Conservation (phyloP, 1,284 basidiomycete species). For the Nidula niveotomentosa region DNA sequence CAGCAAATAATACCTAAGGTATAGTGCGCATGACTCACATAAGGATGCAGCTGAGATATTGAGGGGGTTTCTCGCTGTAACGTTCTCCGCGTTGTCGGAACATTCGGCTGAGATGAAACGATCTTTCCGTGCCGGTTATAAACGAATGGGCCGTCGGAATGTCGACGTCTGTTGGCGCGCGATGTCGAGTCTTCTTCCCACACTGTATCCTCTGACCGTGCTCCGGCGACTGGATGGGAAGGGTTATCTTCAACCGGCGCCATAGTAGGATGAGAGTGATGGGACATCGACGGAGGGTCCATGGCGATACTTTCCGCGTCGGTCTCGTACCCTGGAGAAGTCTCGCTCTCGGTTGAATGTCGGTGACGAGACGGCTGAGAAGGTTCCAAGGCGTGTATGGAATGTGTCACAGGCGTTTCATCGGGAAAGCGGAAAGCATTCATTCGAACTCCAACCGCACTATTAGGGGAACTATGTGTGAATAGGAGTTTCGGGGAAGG, state of each 20-base stretch:
- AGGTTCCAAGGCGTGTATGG: slow-evolving; percentile 5
- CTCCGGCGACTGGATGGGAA: too few relatives aligned
- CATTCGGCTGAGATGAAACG: slow-evolving; percentile 1
- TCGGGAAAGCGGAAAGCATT: slow-evolving; percentile 11
- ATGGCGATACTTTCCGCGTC: slow-evolving; percentile 24
- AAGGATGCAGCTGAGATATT: slow-evolving; percentile 30
- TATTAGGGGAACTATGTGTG: slow-evolving; percentile 10
- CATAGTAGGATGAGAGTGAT: slow-evolving; percentile 1
- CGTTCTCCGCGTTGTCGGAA: slow-evolving; percentile 8
- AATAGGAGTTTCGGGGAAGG: slow-evolving; percentile 9
- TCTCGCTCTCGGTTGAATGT: slow-evolving; percentile 17
- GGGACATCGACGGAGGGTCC: slow-evolving; percentile 8
- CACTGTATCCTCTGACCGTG: too few relatives aligned
- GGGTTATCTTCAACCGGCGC: background rate
- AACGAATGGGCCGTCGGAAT: slow-evolving; percentile 18
- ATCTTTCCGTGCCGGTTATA: slow-evolving; percentile 13
- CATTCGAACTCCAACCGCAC: slow-evolving; percentile 5
- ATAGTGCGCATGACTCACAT: slow-evolving; percentile 22
- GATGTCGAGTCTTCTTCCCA: too few relatives aligned
- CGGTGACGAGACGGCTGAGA: slow-evolving; percentile 13
- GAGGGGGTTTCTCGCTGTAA: slow-evolving; percentile 8
- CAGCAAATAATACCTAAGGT: slow-evolving; percentile 1
- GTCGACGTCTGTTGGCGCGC: slow-evolving; percentile 10
- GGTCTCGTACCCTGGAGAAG: slow-evolving; percentile 28
- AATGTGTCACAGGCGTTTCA: slow-evolving; percentile 5